Evolutionary conservation across 208 protist genomes (phyloP).

Genomic region (Crithidia fasciculata): DNA sequence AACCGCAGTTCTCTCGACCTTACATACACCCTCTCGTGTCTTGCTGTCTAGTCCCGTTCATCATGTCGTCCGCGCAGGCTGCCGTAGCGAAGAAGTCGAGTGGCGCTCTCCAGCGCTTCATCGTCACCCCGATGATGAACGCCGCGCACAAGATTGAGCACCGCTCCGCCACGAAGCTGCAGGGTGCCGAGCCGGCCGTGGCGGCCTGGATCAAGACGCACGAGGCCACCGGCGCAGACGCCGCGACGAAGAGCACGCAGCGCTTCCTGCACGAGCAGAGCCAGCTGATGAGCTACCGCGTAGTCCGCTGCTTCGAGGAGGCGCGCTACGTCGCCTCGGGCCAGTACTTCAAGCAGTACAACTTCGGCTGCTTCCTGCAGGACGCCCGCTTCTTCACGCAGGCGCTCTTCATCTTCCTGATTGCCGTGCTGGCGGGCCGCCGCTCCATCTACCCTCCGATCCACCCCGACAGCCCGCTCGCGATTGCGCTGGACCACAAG

Average conservation of each 20-base stretch:
- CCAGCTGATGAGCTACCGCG: slow-evolving; percentile 81
- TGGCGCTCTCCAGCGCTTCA: slow-evolving; percentile 27
- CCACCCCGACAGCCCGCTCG: slow-evolving; percentile 73
- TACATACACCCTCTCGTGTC: no score
- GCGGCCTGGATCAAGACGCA: slow-evolving; percentile 52
- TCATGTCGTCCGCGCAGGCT: slow-evolving; percentile 36
- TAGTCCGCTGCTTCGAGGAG: slow-evolving; percentile 82
- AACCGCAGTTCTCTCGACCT: no score
- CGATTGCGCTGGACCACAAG: slow-evolving; percentile 73
- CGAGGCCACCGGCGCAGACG: slow-evolving; percentile 69
- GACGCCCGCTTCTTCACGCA: slow-evolving; percentile 77
- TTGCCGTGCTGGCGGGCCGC: slow-evolving; percentile 67
- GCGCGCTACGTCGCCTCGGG: slow-evolving; percentile 68
- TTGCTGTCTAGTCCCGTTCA: neutral
- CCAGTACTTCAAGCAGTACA: slow-evolving; percentile 80
- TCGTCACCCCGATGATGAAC: slow-evolving; percentile 63
- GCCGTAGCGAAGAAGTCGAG: slow-evolving; percentile 30
- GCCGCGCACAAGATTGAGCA: slow-evolving; percentile 67
- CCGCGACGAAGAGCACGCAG: slow-evolving; percentile 60
- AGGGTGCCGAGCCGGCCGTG: slow-evolving; percentile 40
- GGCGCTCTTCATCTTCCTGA: slow-evolving; percentile 70
- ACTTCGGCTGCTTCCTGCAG: slow-evolving; percentile 45
- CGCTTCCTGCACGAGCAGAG: slow-evolving; percentile 73
- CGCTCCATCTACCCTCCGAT: slow-evolving; percentile 82
- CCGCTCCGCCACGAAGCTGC: slow-evolving; percentile 58